A percentile compares a stretch with the other conserved stretches of the same genome.
phyloP scores from a whole-genome alignment of 2,329 filamentous ascomycete species.

The Talaromyces funiculosus region DNA sequence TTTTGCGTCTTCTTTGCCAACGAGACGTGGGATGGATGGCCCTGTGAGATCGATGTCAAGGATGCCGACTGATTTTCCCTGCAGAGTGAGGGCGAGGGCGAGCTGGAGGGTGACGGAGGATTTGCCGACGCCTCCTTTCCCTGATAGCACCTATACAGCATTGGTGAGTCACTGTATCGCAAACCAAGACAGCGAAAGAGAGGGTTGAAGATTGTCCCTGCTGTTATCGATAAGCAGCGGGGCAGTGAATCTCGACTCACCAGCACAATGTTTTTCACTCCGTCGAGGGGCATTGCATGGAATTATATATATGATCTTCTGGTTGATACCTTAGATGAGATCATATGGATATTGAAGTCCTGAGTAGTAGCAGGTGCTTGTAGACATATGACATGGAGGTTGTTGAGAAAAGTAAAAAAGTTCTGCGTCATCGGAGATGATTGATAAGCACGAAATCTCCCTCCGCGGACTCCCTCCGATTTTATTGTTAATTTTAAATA shows the following conservation, averaged over 20 bases:
- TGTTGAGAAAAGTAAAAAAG: conserved; percentile 7
- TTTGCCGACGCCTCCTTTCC: conserved; percentile 97
- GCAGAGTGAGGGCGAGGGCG: conserved; percentile 77
- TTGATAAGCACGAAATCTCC: conserved; percentile 15
- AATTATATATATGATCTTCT: neutral
- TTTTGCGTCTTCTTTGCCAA: conserved; percentile 81
- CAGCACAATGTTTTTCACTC: conserved; percentile 40
- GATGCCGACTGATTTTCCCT: conserved; percentile 85
- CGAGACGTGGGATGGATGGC: conserved; percentile 91
- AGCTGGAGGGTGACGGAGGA: conserved; percentile 97
- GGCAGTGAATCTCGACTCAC: conserved; percentile 23
- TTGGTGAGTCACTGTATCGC: neutral
- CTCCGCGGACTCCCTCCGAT: neutral
- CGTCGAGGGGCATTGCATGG: conserved; percentile 35
- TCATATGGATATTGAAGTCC: neutral
- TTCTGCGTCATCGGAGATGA: conserved; percentile 15
- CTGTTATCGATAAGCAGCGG: conserved; percentile 24
- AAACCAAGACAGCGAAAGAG: neutral
- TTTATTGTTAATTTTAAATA: no score
- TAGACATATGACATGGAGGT: neutral
- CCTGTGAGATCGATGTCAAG: conserved; percentile 95
- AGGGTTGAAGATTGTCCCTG: neutral
- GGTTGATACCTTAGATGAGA: no score
- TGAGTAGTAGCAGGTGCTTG: neutral
- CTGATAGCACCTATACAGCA: conserved; percentile 64